A percentile compares a stretch with the other conserved stretches of the same genome.
These are phyloP conservation scores for Suillus weaverae DNA, from an alignment of 768 basidiomycete genomes.

Conservation along the genomic window DNA sequence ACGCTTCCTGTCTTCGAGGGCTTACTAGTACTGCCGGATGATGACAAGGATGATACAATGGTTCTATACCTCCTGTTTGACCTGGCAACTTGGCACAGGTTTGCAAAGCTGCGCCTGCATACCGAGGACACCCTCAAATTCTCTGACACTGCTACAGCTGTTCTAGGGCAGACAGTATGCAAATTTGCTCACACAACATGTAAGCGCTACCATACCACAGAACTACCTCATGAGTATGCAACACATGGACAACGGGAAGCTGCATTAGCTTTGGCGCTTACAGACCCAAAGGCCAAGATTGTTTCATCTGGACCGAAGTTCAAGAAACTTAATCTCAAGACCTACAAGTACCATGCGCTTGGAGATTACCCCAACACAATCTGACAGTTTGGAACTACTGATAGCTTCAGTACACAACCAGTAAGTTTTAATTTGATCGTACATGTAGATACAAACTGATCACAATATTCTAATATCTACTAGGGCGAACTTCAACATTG, in stretches of 20 bases:
- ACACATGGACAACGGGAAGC: not conserved
- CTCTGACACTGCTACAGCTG: not conserved
- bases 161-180: not conserved
- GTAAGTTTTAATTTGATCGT: constrained; percentile 12
- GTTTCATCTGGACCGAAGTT: constrained; percentile 1
- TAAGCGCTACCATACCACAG: not conserved
- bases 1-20: not conserved
- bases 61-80: not conserved
- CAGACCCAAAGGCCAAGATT: too few species aligned
- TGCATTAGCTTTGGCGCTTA: too few species aligned
- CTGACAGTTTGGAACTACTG: constrained; percentile 30
- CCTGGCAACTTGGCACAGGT: not conserved
- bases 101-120: not conserved
- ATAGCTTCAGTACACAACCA: constrained; percentile 34
- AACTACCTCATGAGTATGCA: not conserved
- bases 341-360: constrained; percentile 14
- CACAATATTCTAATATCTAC: not conserved
- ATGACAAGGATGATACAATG: not conserved
- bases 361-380: constrained; percentile 14
- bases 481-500: constrained; percentile 42
- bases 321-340: constrained; percentile 2
- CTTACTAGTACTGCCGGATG: not conserved
- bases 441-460: not conserved
- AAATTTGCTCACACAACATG: not conserved
- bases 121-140: not conserved